Evolutionary conservation across 2,329 filamentous ascomycete genomes (phyloP).

Genomic region (Pseudogymnoascus sp.): DNA sequence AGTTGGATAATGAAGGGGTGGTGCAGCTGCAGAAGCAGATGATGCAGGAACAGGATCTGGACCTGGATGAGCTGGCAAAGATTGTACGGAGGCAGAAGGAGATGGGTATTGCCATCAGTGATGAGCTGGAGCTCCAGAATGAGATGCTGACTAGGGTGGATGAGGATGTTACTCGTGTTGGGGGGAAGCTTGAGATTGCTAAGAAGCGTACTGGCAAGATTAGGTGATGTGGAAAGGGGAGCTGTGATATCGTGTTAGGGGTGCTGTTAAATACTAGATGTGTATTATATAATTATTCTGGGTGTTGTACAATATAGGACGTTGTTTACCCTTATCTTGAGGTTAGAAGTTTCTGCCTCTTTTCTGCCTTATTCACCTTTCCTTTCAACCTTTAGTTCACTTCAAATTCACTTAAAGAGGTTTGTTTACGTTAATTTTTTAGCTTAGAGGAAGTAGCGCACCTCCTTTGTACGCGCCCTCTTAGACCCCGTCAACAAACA

Average conservation of each 20-base stretch:
- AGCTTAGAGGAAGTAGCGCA: not conserved
- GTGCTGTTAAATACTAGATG: not conserved
- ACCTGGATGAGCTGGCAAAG: conserved; percentile 58
- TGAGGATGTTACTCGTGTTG: conserved; percentile 56
- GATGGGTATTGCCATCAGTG: conserved; percentile 68
- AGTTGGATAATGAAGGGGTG: conserved; percentile 68
- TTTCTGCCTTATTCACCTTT: not conserved
- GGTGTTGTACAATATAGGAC: not conserved
- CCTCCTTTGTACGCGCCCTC: not conserved
- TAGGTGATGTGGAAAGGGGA: conserved; percentile 6
- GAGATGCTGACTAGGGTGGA: conserved; percentile 60
- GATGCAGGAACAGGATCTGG: conserved; percentile 66
- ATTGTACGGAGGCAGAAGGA: conserved; percentile 67
- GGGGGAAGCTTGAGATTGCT: conserved; percentile 63
- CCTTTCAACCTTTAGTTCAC: not conserved
- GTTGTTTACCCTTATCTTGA: not conserved
- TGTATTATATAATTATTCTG: not conserved
- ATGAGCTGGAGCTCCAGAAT: conserved; percentile 64
- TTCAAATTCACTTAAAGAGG: not conserved
- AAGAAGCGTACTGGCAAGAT: conserved; percentile 65
- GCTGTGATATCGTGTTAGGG: not conserved
- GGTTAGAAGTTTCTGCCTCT: not conserved
- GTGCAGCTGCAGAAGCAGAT: conserved; percentile 65
- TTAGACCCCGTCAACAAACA: not conserved
- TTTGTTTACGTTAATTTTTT: not conserved